Base-by-base conservation (phyloP, 2,329 filamentous ascomycete species). In the Colletotrichum tabaci region DNA sequence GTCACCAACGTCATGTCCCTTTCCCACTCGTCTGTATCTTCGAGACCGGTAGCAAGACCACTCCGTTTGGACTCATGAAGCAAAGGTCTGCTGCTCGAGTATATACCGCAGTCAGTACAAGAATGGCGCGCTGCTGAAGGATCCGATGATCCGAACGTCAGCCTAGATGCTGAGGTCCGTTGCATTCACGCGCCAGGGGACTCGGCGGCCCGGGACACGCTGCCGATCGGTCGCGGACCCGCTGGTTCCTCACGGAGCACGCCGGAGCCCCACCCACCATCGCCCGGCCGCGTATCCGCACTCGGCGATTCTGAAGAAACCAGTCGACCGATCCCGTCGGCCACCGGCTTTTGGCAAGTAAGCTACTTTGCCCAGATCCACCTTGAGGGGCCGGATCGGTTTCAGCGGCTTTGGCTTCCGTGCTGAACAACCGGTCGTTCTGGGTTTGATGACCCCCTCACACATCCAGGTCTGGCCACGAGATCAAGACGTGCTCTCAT, bases 271-370 rank as follows among this genome's bases (percentile, higher is more conserved):
- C 42, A 64, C 44, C 38, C 50, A 21, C 58, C 35, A 53, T 57
- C 44, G 30, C 15, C 35, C 40, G 15, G 47, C 50, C 38, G 56
- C 47, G 38, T 76, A 80, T 4, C 83, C 82, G 74, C 83, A 78
- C 73, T 84, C 80, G 75, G 81, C 85, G 74, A 88, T 81, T 80
- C 88, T 88, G 81, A 88, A 88, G 85, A 85, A 88, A 1, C 79
- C 79, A 1, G 80, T 76, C 8, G 82, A 82, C 18, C 30, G 30
- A 35, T 35, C 30, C 82, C 82, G 68, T 83, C 80, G 57, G 85
- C 84, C 1, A 80, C 83, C 80, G 57, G 85, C 84, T 0, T 80
- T 82, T 21, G 80, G 75, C 3, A 86, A 83, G 74, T 87, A 83
- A 2, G 80, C 73, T 3, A 88, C 86, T 73, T 86, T 85, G 73